These are phyloP conservation scores for Beauveria sp. DNA, from an alignment of 2,329 filamentous ascomycete genomes.

Conservation along the genomic window DNA sequence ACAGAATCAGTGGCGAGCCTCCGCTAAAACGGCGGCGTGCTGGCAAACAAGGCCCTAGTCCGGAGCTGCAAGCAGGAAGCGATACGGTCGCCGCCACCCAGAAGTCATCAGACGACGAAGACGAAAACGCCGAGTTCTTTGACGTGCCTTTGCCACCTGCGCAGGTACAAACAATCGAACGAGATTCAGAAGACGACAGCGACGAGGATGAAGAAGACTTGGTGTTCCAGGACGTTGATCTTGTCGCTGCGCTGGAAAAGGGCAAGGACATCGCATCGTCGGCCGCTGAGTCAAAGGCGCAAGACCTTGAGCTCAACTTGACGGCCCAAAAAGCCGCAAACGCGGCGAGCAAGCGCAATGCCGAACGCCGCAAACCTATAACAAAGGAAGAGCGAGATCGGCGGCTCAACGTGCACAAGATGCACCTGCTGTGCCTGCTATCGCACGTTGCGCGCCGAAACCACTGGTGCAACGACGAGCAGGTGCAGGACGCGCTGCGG, in stretches of 20 bases:
- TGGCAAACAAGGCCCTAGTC: slow-evolving; percentile 8
- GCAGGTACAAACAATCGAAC: slow-evolving; percentile 43
- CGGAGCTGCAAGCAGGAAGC: neutral
- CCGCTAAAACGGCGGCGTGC: slow-evolving; percentile 33
- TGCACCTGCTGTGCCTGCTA: slow-evolving; percentile 76
- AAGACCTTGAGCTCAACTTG: slow-evolving; percentile 45
- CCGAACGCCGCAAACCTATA: slow-evolving; percentile 43
- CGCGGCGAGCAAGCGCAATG: slow-evolving; percentile 22
- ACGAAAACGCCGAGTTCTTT: slow-evolving; percentile 40
- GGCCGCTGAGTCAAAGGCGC: slow-evolving; percentile 17
- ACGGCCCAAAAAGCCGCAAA: slow-evolving; percentile 35
- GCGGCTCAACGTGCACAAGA: slow-evolving; percentile 74
- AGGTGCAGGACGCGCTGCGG: slow-evolving; percentile 59
- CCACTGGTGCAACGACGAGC: slow-evolving; percentile 75
- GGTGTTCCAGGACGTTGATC: slow-evolving; percentile 43
- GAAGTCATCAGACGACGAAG: slow-evolving; percentile 21
- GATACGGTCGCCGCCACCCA: neutral
- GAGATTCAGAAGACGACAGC: slow-evolving; percentile 41
- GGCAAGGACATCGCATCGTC: slow-evolving; percentile 12
- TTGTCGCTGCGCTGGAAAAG: slow-evolving; percentile 25
- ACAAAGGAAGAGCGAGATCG: slow-evolving; percentile 45
- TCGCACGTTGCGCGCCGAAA: slow-evolving; percentile 73
- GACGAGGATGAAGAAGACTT: slow-evolving; percentile 28
- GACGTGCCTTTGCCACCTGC: slow-evolving; percentile 41
- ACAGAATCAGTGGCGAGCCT: slow-evolving; percentile 26